Conservation (phyloP, 768 basidiomycete genomes). For the Leccinum ochraceum region DNA sequence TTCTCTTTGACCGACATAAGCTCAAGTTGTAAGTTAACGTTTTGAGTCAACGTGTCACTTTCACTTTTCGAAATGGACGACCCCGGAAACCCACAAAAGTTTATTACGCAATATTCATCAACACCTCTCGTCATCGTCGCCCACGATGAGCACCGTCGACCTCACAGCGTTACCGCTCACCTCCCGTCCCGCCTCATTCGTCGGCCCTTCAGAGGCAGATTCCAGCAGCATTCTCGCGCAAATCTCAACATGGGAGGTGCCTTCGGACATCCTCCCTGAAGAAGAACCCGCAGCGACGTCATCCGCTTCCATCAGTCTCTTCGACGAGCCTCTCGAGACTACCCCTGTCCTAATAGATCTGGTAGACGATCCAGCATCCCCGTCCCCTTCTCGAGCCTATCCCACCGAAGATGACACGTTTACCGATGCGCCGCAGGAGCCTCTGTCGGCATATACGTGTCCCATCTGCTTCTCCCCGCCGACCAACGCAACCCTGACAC, state of each 20-base stretch:
- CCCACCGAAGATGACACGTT: not conserved
- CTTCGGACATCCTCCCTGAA: constrained; percentile 9
- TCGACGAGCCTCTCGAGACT: constrained; percentile 1
- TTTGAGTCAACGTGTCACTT: constrained; percentile 16
- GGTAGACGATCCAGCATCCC: not conserved
- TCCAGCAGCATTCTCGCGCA: constrained; percentile 1
- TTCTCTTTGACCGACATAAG: constrained; percentile 11
- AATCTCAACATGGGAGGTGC: constrained; percentile 27
- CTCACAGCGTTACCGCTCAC: constrained; percentile 8
- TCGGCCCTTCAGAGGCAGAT: not conserved
- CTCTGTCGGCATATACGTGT: constrained; percentile 66
- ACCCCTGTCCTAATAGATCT: not conserved
- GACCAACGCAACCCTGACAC: constrained; percentile 72
- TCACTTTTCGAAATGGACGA: not conserved
- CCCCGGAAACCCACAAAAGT: constrained; percentile 11
- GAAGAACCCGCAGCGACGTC: not conserved
- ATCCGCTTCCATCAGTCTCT: constrained; percentile 5
- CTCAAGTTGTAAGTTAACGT: not conserved
- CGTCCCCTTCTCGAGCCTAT: not conserved
- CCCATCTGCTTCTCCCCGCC: constrained; percentile 81
- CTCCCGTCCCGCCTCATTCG: not conserved
- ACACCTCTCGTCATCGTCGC: constrained; percentile 10
- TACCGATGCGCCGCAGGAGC: constrained; percentile 18
- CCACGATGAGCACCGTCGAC: constrained; percentile 25
- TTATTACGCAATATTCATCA: constrained; percentile 22